A percentile compares a stretch with the other conserved stretches of the same genome.
Conservation (phyloP, 768 basidiomycete species). For the Kwoniella pini region DNA sequence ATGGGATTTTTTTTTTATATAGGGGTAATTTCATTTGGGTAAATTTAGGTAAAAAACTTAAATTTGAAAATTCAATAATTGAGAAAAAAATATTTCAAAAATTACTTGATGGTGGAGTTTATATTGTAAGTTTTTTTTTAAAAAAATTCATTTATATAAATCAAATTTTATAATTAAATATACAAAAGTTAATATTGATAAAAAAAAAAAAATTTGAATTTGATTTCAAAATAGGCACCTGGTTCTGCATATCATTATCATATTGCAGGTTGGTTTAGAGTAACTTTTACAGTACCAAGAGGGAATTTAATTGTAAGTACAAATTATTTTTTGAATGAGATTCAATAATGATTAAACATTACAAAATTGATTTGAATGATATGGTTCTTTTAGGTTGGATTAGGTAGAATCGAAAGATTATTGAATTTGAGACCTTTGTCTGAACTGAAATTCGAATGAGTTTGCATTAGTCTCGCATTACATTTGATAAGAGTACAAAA, state of each 20-base stretch:
- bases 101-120: constrained; percentile 49
- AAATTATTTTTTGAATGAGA: no score
- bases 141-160: no score
- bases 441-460: no score
- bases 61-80: constrained; percentile 32
- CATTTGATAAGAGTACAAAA: no score
- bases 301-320: constrained; percentile 35
- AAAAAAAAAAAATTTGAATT: no score
- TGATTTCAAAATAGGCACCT: no score
- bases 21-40: constrained; percentile 53
- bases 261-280: constrained; percentile 41
- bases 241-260: constrained; percentile 48
- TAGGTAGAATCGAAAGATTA: constrained; percentile 32
- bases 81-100: constrained; percentile 51
- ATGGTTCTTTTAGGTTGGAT: constrained; percentile 34
- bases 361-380: not conserved
- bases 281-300: constrained; percentile 46
- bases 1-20: no score
- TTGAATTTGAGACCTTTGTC: not conserved
- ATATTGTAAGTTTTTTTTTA: constrained; percentile 39
- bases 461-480: no score
- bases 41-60: constrained; percentile 39
- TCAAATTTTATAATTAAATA: no score
- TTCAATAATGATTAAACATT: no score
- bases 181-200: no score